Conservation (phyloP, 768 basidiomycete genomes). For the Clavaria fumosa region DNA sequence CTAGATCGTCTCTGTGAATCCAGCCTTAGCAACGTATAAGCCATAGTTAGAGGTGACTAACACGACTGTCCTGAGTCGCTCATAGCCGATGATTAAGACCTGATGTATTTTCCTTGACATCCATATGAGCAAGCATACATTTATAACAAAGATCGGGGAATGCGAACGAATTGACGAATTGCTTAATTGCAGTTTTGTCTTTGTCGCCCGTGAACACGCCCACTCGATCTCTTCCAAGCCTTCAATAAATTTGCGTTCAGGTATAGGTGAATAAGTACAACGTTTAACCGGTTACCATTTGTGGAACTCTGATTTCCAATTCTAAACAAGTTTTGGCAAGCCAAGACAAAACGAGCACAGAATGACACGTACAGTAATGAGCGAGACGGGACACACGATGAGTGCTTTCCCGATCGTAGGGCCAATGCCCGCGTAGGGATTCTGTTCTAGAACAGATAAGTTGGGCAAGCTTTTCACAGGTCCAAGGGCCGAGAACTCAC, state of each 20-base stretch:
- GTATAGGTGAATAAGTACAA: neutral
- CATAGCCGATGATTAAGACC: slow-evolving; percentile 91
- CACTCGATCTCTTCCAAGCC: slow-evolving; percentile 40
- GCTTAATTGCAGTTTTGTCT: slow-evolving; percentile 35
- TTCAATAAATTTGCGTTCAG: neutral
- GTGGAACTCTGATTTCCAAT: slow-evolving; percentile 90
- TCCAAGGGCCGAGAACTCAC: slow-evolving; percentile 29
- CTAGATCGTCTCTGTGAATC: slow-evolving; percentile 32
- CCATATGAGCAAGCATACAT: neutral
- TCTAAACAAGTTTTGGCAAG: slow-evolving; percentile 28
- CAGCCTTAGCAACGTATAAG: neutral
- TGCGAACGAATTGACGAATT: slow-evolving; percentile 61
- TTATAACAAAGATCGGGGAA: neutral
- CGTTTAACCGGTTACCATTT: slow-evolving; percentile 53
- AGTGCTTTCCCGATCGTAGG: slow-evolving; percentile 64
- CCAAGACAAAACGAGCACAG: neutral
- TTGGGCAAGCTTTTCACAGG: neutral
- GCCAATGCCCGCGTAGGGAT: slow-evolving; percentile 46
- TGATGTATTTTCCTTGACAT: slow-evolving; percentile 65
- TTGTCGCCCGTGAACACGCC: slow-evolving; percentile 33
- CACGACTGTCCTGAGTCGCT: slow-evolving; percentile 74
- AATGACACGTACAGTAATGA: slow-evolving; percentile 48
- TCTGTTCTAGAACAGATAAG: slow-evolving; percentile 45
- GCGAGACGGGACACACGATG: slow-evolving; percentile 87
- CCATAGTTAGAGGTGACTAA: slow-evolving; percentile 23